Conservation (phyloP, 768 basidiomycete species). For the Leccinum subgranulosum region DNA sequence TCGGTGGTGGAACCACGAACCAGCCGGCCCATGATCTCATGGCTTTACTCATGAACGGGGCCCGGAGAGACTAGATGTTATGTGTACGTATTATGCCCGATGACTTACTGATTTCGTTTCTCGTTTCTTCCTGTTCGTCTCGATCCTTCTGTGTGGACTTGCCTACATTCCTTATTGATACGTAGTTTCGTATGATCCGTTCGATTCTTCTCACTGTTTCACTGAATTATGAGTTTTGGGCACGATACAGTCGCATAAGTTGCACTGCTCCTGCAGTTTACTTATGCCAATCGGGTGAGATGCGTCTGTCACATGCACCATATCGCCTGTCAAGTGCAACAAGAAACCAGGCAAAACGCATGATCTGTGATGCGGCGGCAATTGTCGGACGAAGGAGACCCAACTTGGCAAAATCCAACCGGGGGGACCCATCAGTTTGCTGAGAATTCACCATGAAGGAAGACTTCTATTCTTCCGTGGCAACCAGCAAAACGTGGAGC, state of each 20-base stretch:
- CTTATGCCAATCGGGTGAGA: slow-evolving; percentile 5
- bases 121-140: slow-evolving; percentile 5
- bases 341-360: neutral
- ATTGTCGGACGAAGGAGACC: slow-evolving; percentile 14
- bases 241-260: slow-evolving; percentile 1
- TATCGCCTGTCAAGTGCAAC: slow-evolving; percentile 9
- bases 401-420: slow-evolving; percentile 12
- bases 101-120: slow-evolving; percentile 15
- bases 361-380: slow-evolving; percentile 13
- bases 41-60: slow-evolving; percentile 77
- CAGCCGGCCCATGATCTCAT: slow-evolving; percentile 74
- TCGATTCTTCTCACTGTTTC: slow-evolving; percentile 22
- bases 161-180: slow-evolving; percentile 32
- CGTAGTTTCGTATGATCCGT: slow-evolving; percentile 27
- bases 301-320: slow-evolving; percentile 8
- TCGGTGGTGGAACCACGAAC: slow-evolving; percentile 43
- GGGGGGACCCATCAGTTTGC: slow-evolving; percentile 10
- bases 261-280: neutral
- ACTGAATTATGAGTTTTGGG: slow-evolving; percentile 24
- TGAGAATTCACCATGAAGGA: slow-evolving; percentile 26
- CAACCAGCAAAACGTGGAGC: slow-evolving; percentile 29
- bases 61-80: slow-evolving; percentile 51
- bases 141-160: slow-evolving; percentile 22
- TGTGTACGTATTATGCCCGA: slow-evolving; percentile 10
- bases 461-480: slow-evolving; percentile 32